phyloP scores from a whole-genome alignment of 768 basidiomycete genomes.

The Coprinopsis sp. region DNA sequence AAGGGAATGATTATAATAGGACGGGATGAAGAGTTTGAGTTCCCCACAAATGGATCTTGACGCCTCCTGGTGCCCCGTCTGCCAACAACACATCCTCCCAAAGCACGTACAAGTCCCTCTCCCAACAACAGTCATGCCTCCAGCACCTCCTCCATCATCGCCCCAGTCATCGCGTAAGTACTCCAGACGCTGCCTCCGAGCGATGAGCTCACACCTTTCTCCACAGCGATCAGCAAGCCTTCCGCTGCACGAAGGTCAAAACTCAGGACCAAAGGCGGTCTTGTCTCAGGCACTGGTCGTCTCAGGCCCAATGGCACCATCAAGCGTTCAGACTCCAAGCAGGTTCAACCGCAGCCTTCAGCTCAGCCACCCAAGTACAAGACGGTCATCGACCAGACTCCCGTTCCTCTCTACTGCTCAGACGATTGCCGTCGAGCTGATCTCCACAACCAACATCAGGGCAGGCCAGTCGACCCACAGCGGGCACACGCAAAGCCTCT shows the following conservation, averaged over 20 bases:
- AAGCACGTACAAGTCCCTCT: conserved; percentile 58
- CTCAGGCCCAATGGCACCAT: conserved; percentile 54
- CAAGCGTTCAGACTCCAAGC: conserved; percentile 31
- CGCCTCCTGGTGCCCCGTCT: conserved; percentile 77
- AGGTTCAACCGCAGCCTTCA: conserved; percentile 17
- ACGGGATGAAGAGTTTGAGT: conserved; percentile 6
- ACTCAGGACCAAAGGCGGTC: conserved; percentile 44
- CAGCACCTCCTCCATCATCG: conserved; percentile 38
- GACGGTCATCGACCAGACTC: conserved; percentile 73
- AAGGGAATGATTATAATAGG: conserved; percentile 26
- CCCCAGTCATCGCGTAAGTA: conserved; percentile 33
- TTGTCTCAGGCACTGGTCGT: conserved; percentile 63
- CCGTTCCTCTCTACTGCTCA: conserved; percentile 82
- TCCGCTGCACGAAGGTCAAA: conserved; percentile 17
- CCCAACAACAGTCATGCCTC: conserved; percentile 18
- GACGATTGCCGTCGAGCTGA: conserved; percentile 68
- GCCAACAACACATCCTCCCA: conserved; percentile 75
- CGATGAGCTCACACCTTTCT: background rate
- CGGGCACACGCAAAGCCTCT: too few species aligned
- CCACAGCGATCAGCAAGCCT: conserved; percentile 15
- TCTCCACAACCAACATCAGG: conserved; percentile 27
- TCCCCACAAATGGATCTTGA: conserved; percentile 46
- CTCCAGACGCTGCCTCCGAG: conserved; percentile 16
- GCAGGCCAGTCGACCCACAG: conserved; percentile 30
- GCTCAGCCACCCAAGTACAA: conserved; percentile 40